Base-by-base conservation (phyloP, 768 basidiomycete genomes). In the Saitozyma podzolica region DNA sequence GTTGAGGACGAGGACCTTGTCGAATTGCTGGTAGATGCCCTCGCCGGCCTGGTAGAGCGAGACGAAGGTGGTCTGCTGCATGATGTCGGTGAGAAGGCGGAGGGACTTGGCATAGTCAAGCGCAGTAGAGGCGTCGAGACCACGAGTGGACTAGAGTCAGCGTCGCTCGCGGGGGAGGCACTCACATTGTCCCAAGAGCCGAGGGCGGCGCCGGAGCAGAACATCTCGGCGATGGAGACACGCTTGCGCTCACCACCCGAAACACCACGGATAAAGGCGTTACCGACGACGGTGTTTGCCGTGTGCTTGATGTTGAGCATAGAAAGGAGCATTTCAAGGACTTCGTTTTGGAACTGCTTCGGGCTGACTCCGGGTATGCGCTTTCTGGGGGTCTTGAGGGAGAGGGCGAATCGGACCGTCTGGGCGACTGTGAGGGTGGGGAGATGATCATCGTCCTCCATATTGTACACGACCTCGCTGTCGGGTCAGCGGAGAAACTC, bases 31-130 rank as follows among this genome's bases (percentile, higher is more conserved):
- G 70, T 80, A 82, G 56, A 80, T 81, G 51, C 80, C 80, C 74
- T 91, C 89, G 55, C 87, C 87, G 8, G 89, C 91, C 78, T 92
- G 91, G 78, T 92, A 92, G 43, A 93, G 85, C 0, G 89, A 88
- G n/a, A 89, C 88, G 61, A 92, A 84, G 0, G 87, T 90, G 40
- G 80, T 80, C 67, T 71, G 67, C 40, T 67, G 64, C 65, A 66
- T 75, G 61, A 76, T 76, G 72, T 95, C 91, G 16, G 92, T 92
- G 83, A 90, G 86, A 42, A 91, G 82, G 16, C 91, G 84, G 57
- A 95, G 80, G 48, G 87, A 86, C 78, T 86, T 89, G 59, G 85
- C 86, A 68, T 90, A 94, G 73, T 95, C 92, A 53, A 92, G 82
- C 1, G 92, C 92, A 8, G 92, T 94, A 2, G 90, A 90, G 0